Conservation (phyloP, 2,329 filamentous ascomycete genomes). For the Knufia fluminis region DNA sequence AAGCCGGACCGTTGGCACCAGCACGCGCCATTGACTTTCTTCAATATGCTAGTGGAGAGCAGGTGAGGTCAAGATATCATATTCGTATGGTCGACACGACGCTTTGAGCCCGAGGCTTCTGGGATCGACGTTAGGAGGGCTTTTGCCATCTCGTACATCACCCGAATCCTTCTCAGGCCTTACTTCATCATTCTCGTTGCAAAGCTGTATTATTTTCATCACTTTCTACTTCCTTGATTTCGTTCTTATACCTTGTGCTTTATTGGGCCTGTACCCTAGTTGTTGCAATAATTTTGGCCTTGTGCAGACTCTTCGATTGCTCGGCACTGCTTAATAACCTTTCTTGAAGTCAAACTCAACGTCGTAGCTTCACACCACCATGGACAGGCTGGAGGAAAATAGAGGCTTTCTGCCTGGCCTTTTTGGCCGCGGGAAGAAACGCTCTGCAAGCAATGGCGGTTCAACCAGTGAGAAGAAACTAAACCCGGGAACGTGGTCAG, state of each 20-base stretch:
- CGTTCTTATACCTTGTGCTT: background rate
- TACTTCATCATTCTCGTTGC: too few relatives aligned
- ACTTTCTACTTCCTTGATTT: too few relatives aligned
- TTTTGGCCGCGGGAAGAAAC: constrained; percentile 2
- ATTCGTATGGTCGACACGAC: background rate
- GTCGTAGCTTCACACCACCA: constrained; percentile 2
- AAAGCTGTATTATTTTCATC: too few relatives aligned
- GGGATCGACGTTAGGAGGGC: too few relatives aligned
- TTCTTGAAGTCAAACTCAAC: background rate
- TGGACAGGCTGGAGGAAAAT: constrained; percentile 19
- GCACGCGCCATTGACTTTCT: background rate
- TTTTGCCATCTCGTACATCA: too few relatives aligned
- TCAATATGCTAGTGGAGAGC: background rate
- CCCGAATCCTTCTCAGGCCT: too few relatives aligned
- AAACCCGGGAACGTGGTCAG: constrained; percentile 11
- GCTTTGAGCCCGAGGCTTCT: too few relatives aligned
- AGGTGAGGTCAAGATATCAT: background rate
- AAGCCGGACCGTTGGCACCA: background rate
- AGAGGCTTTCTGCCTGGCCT: constrained; percentile 19
- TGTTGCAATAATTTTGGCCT: background rate
- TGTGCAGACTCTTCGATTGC: background rate
- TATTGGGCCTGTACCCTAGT: too few relatives aligned
- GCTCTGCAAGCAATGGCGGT: constrained; percentile 7
- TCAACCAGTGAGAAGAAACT: constrained; percentile 14
- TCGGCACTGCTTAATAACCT: too few relatives aligned